Evolutionary conservation across 805 yeast species (phyloP), one percentile per base, ranked within the genome.

Genomic region (Candida fluviatilis): DNA sequence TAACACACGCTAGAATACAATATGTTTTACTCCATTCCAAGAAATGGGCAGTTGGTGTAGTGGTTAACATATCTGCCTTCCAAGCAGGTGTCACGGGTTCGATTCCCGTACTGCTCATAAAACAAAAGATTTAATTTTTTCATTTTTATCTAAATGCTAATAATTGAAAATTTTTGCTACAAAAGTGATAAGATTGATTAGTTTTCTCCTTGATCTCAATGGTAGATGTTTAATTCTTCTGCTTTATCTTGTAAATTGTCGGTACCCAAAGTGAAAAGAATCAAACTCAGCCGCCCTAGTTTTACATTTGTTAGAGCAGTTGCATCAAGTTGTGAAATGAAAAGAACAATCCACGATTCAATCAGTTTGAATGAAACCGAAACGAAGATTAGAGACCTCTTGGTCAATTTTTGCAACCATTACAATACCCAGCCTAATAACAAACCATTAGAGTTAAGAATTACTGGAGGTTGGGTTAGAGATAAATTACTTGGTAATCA

Each of bases 401-500:
- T 76, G 25, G 64, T 64, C 14, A 68, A 64, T 25, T 76, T 63
- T 48, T 66, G 71, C 50, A 46, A 51, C 32, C 45, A 52, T 33
- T 66, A 70, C 47, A 71, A 72, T 43, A 37, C 36, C 11, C 33
- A 34, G n/a, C 40, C 41, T 12, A 43, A 52, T 16, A 35, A 34
- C 11, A 34, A 50, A 13, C 49, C 45, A 16, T 55, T 82, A 7
- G 81, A 73, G 31, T 68, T 85, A 11, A 60, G 99, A 43, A 85
- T 93, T 48, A 90, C 97, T 0, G 99, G 99, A 25, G 99, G 99
- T 0, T 91, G 99, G 99, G 99, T 93, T 2, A 74, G 99, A 50
- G 99, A 93, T 59, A 93, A 93, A 62, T 66, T 93, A 19, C 66
- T 93, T 21, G 95, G 95, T 0, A 71, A 73, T 34, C 78, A 77